These are phyloP conservation scores for Apiospora hydei DNA, from an alignment of 2,329 filamentous ascomycete genomes.

Conservation along the genomic window DNA sequence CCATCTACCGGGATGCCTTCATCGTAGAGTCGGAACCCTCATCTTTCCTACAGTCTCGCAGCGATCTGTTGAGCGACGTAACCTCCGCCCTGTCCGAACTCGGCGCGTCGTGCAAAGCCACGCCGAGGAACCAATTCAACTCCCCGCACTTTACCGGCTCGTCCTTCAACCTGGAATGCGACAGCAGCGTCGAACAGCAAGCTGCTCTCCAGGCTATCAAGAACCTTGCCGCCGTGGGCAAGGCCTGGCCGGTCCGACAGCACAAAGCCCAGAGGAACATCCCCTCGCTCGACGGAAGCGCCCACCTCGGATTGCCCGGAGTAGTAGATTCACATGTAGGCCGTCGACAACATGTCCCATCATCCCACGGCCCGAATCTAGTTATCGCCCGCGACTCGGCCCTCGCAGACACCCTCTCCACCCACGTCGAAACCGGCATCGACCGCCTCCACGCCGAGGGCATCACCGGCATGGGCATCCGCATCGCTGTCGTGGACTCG, in stretches of 20 bases:
- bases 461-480: slow-evolving; percentile 8
- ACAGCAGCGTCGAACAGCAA: not conserved
- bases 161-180: slow-evolving; percentile 1
- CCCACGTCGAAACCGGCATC: not conserved
- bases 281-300: not conserved
- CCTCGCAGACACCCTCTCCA: not conserved
- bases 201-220: not conserved
- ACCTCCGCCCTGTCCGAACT: not conserved
- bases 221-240: not conserved
- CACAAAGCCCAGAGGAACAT: not conserved
- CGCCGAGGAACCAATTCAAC: not conserved
- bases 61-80: not conserved
- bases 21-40: slow-evolving; percentile 10
- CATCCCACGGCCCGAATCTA: not conserved
- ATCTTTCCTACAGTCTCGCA: not conserved
- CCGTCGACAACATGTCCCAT: not conserved
- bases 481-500: slow-evolving; percentile 22
- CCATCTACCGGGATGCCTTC: not conserved
- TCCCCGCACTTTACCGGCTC: slow-evolving; percentile 14
- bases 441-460: slow-evolving; percentile 13
- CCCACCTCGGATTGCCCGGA: not conserved
- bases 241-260: slow-evolving; percentile 4
- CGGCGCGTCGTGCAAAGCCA: not conserved
- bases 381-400: too few species aligned
- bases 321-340: not conserved